phyloP scores from a whole-genome alignment of 164 flowering plant species.

The Macadamia tetraphylla region DNA sequence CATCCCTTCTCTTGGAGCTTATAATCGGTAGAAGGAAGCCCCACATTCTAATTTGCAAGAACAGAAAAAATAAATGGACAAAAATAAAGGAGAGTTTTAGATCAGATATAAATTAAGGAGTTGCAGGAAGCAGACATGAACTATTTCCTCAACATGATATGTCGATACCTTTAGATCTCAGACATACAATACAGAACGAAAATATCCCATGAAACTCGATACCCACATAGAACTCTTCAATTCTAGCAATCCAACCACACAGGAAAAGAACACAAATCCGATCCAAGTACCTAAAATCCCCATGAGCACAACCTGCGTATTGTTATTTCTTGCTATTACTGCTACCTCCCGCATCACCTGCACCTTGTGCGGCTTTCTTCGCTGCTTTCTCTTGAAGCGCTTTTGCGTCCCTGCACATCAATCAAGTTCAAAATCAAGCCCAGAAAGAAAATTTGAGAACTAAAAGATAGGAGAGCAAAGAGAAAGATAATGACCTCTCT shows the following conservation, averaged over 20 bases:
- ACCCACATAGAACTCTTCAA: constrained; percentile 1
- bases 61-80: too few relatives aligned
- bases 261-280: constrained; percentile 1
- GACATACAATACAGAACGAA: not conserved
- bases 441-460: not conserved
- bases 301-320: not conserved
- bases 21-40: too few relatives aligned
- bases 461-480: not conserved
- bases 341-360: constrained; percentile 35
- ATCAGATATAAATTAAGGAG: not conserved
- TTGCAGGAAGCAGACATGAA: not conserved
- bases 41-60: too few relatives aligned
- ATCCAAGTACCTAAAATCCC: constrained; percentile 8
- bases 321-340: constrained; percentile 36
- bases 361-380: constrained; percentile 57
- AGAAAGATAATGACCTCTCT: constrained; percentile 43
- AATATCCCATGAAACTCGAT: not conserved
- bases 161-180: too few relatives aligned
- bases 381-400: constrained; percentile 83
- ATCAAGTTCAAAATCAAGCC: not conserved
- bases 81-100: constrained; percentile 1
- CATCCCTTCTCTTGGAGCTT: too few relatives aligned
- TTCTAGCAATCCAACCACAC: not conserved
- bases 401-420: constrained; percentile 60
- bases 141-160: not conserved